Evolutionary conservation across 345 rosid species (phyloP).

Genomic region (Citrus glauca): DNA sequence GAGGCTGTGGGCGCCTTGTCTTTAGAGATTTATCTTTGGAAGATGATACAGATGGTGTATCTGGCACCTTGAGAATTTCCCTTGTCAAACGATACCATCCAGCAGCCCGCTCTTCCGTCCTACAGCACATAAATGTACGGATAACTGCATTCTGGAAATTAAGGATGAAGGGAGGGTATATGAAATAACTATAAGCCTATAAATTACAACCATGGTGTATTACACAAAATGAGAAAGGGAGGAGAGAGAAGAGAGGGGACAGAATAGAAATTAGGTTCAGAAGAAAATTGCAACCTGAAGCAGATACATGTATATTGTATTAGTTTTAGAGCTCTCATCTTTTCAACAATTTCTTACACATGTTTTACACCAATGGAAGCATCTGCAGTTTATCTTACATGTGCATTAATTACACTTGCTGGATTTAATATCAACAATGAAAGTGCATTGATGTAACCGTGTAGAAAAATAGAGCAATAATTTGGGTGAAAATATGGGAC

Average conservation of each 20-base stretch:
- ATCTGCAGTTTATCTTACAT: not conserved
- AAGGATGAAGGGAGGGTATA: not conserved
- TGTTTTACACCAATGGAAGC: not conserved
- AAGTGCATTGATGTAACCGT: not conserved
- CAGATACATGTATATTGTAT: not conserved
- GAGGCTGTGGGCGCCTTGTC: constrained; percentile 92
- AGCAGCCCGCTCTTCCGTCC: constrained; percentile 94
- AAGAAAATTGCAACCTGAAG: not conserved
- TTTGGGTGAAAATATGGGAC: not conserved
- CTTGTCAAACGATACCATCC: constrained; percentile 99
- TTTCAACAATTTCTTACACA: not conserved
- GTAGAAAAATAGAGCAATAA: not conserved
- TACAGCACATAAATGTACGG: constrained; percentile 26
- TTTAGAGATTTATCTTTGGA: constrained; percentile 81
- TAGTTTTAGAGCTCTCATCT: not conserved
- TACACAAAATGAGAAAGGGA: not conserved
- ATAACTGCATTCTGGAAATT: not conserved
- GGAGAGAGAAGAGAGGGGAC: not conserved
- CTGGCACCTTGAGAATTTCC: constrained; percentile 95
- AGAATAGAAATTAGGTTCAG: not conserved
- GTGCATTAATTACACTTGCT: not conserved
- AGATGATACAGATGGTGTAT: constrained; percentile 71
- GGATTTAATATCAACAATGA: not conserved
- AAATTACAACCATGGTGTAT: not conserved
- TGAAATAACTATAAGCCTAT: not conserved